These are phyloP conservation scores for Saururus chinensis DNA, from an alignment of 164 flowering plant species.

Conservation along the genomic window DNA sequence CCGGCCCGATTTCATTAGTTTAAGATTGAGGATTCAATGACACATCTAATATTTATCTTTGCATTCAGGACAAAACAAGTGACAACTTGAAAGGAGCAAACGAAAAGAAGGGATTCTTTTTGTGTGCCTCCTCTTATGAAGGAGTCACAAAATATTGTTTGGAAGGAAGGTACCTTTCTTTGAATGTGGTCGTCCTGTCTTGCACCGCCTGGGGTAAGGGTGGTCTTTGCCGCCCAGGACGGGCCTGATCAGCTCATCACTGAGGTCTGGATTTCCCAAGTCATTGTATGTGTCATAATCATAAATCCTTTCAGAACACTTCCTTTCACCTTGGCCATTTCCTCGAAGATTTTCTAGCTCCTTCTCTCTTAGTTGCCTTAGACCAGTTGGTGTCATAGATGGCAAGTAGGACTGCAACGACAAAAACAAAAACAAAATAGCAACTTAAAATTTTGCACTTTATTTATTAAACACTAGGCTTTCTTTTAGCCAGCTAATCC, in stretches of 20 bases:
- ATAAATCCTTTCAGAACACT: slow-evolving; percentile 37
- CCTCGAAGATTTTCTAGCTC: slow-evolving; percentile 42
- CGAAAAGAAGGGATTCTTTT: too few species aligned
- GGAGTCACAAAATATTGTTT: too few species aligned
- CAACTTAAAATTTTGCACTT: background rate
- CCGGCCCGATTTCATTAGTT: too few species aligned
- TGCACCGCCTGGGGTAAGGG: slow-evolving; percentile 64
- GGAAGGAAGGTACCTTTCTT: slow-evolving; percentile 1
- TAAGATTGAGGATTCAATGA: too few species aligned
- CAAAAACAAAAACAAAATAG: background rate
- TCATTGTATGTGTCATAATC: slow-evolving; percentile 65
- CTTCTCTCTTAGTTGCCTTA: slow-evolving; percentile 27
- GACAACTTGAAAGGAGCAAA: too few species aligned
- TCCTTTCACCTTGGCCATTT: slow-evolving; percentile 32
- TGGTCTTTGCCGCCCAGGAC: slow-evolving; percentile 38
- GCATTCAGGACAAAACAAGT: too few species aligned
- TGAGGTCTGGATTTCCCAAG: slow-evolving; percentile 42
- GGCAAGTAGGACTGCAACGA: slow-evolving; percentile 60
- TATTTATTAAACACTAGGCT: too few species aligned
- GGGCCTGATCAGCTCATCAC: slow-evolving; percentile 23
- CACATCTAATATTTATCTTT: too few species aligned
- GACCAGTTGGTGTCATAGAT: slow-evolving; percentile 43
- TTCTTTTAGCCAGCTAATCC: too few species aligned
- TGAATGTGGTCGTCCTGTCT: slow-evolving; percentile 40
- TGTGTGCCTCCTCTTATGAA: too few species aligned